Evolutionary conservation across 108 stramenopile genomes (phyloP), one percentile per base, ranked within the genome.

Genomic region (Nannochloropsis salina): DNA sequence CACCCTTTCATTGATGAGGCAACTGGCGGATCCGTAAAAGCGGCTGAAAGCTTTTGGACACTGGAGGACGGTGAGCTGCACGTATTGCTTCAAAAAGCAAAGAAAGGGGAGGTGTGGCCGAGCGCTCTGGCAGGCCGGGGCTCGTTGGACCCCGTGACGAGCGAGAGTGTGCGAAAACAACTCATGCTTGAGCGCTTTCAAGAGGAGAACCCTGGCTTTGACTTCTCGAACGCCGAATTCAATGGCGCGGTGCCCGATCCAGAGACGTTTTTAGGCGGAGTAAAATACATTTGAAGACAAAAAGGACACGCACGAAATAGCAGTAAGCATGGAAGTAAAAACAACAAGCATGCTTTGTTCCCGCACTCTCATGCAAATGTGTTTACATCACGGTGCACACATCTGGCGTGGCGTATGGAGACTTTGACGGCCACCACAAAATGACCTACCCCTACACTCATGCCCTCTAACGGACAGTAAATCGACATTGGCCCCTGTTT

Each of bases 191-290:
- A 99, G 90, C 84, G 97, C 80, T 99, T 97, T 84, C 91, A 91
- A 80, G 86, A 89, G 44, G 91, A 91, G 89, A 88, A 97, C 92
- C 95, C 97, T 18, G 98, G 98, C 22, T 96, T 99, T 85, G 98
- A 99, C 88, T 99, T 99, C 94, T 92, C 96, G 22, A 93, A 92
- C 47, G 99, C 99, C 22, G 92, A 95, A 40, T 97, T 99, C 86
- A 98, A 96, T 92, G 99, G 99, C 0, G 86, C 90, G 42, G 96
- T 96, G 12, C 99, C 99, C 10, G 97, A 99, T 90, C 93, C 99
- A 9, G 84, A 95, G 61, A 92, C 92, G 4, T 99, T 98, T 84
- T 97, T 99, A 97, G 99, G 96, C 15, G 99, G 99, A 9, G 94
- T 99, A 15, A 83, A 85, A 41, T 89, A 89, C 47, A 85, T 82